Percentiles rank a stretch among this genome's conserved stretches.
Evolutionary conservation across 768 basidiomycete species (phyloP).

Genomic region (Tricholoma hemisulphureum): DNA sequence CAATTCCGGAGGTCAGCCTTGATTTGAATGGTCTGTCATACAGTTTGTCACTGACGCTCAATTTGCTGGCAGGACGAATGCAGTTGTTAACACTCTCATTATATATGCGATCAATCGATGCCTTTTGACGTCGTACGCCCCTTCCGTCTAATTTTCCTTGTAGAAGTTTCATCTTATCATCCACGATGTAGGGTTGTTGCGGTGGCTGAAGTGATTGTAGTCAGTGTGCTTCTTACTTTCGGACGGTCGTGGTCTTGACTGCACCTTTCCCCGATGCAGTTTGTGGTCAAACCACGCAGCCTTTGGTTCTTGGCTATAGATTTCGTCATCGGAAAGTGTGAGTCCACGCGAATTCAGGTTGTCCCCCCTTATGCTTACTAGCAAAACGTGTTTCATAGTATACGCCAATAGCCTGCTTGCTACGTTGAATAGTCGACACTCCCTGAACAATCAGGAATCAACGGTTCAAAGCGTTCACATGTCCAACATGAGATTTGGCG

Average conservation of each 20-base stretch:
- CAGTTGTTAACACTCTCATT: conserved; percentile 41
- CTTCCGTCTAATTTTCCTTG: background rate
- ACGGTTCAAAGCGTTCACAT: conserved; percentile 9
- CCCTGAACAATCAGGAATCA: conserved; percentile 12
- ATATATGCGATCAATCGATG: conserved; percentile 52
- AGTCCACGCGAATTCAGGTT: conserved; percentile 9
- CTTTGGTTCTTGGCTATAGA: conserved; percentile 41
- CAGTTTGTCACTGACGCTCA: background rate
- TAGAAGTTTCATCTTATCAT: background rate
- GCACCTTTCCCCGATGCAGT: conserved; percentile 12
- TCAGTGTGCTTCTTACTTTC: conserved; percentile 5
- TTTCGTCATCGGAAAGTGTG: conserved; percentile 49
- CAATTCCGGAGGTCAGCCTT: conserved; percentile 30
- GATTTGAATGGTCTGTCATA: background rate
- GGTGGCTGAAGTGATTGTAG: conserved; percentile 37
- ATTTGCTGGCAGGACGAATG: conserved; percentile 45
- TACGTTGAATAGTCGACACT: conserved; percentile 38
- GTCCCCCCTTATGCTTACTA: background rate
- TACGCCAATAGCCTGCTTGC: conserved; percentile 49
- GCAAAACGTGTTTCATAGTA: conserved; percentile 23
- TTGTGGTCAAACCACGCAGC: conserved; percentile 28
- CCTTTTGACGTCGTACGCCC: conserved; percentile 44
- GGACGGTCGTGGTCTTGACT: background rate
- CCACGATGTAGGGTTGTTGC: conserved; percentile 28
- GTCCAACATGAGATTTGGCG: conserved; percentile 14